phyloP scores from a whole-genome alignment of 2,329 filamentous ascomycete genomes.

The Botrytis fragariae region DNA sequence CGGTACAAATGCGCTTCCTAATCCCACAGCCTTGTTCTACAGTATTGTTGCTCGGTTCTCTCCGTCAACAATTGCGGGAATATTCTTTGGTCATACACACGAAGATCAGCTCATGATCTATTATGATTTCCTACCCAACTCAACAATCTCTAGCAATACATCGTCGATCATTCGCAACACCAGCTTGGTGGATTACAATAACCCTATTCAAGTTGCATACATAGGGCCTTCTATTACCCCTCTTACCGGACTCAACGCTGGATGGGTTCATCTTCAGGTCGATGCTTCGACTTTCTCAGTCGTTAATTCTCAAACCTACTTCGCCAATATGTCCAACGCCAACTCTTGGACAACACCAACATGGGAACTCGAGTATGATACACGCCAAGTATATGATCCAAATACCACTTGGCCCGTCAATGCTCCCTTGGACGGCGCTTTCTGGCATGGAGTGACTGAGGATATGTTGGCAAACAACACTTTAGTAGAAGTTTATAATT shows the following conservation, averaged over 20 bases:
- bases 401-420: slow-evolving; percentile 28
- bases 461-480: slow-evolving; percentile 31
- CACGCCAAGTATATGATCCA: slow-evolving; percentile 30
- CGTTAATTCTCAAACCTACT: slow-evolving; percentile 36
- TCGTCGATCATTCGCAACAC: slow-evolving; percentile 25
- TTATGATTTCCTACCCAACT: slow-evolving; percentile 32
- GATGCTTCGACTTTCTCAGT: slow-evolving; percentile 35
- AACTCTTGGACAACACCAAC: slow-evolving; percentile 33
- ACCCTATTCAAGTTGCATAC: slow-evolving; percentile 32
- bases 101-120: slow-evolving; percentile 38
- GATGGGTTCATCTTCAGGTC: slow-evolving; percentile 33
- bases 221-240: slow-evolving; percentile 36
- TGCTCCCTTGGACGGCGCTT: slow-evolving; percentile 34
- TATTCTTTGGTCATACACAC: slow-evolving; percentile 41
- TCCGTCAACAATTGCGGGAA: slow-evolving; percentile 35
- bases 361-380: slow-evolving; percentile 38
- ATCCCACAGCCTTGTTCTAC: slow-evolving; percentile 34
- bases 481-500: slow-evolving; percentile 34
- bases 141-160: slow-evolving; percentile 9
- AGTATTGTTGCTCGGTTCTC: slow-evolving; percentile 32
- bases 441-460: slow-evolving; percentile 36
- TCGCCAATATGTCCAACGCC: slow-evolving; percentile 31
- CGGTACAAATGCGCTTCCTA: slow-evolving; percentile 28
- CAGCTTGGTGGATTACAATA: slow-evolving; percentile 30
- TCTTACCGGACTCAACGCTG: slow-evolving; percentile 36